Evolutionary conservation across 306 rosid species (phyloP), one percentile per base, ranked within the genome.

Genomic region (Delonix regia): DNA sequence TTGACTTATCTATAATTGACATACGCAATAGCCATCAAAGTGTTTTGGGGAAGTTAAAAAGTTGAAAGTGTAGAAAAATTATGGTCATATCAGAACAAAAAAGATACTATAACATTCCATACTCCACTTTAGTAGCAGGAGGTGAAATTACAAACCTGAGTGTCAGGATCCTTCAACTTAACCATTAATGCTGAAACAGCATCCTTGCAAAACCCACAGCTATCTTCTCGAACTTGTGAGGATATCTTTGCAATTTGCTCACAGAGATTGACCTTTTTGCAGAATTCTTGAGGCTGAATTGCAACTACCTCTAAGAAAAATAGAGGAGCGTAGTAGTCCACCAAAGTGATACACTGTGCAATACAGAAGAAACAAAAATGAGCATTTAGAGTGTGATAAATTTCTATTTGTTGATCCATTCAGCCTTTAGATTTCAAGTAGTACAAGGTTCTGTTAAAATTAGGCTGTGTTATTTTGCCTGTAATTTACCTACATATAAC

Each of bases 251-350:
- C 86, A 81, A 90, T 77, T 48, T 81, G 62, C 62, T 86, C 66
- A 64, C 99, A 95, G 82, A 95, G 87, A 79, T 82, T 72, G 75
- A 84, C 90, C 78, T 88, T 88, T 81, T 71, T 65, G 89, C 99
- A 93, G 82, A 95, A 89, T 4, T 76, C 83, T 79, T 42, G 80
- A 28, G 98, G 94, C 80, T 87, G 81, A 76, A 91, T 1, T 15
- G 89, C 22, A 78, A 88, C 51, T 49, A 85, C 10, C 90, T 91
- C 96, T 63, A 69, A 45, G 87, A 95, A 91, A 90, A 95, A 86
- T 61, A 91, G 89, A 47, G 99, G 92, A 75, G 88, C 87, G 78
- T 95, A 95, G 64, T 88, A 78, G 85, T 93, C 89, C 88, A 95
- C 99, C 88, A 95, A 79, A 71, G 74, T 48, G 78, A 69, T 11